Evolutionary conservation across 768 basidiomycete genomes (phyloP).

Genomic region (Crepidotus variabilis): DNA sequence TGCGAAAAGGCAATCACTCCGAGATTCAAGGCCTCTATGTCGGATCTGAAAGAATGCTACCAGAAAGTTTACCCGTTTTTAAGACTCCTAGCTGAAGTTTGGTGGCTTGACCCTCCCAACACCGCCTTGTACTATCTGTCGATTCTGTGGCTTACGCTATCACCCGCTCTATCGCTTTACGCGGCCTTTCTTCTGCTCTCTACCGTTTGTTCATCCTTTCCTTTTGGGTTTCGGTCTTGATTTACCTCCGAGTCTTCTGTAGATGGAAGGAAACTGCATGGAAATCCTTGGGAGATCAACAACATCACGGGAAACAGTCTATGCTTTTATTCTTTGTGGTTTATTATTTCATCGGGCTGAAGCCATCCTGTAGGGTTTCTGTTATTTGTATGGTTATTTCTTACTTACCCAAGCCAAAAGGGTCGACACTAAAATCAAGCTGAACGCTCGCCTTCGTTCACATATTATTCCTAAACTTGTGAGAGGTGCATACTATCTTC

Average conservation of each 20-base stretch:
- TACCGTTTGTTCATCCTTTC: not conserved
- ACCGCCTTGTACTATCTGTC: conserved; percentile 19
- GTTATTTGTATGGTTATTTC: not conserved
- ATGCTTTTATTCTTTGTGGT: not conserved
- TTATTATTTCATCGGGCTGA: conserved; percentile 4
- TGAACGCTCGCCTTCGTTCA: conserved; percentile 28
- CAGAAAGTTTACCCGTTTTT: conserved; percentile 6
- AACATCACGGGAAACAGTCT: not conserved
- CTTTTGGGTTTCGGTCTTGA: not conserved
- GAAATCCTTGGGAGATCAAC: not conserved
- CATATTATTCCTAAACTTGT: conserved; percentile 37
- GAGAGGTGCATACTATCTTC: conserved; percentile 21
- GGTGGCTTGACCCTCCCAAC: not conserved
- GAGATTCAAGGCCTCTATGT: not conserved
- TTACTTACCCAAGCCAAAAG: not conserved
- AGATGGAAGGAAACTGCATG: not conserved
- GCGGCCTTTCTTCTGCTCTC: conserved; percentile 9
- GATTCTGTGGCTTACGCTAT: conserved; percentile 24
- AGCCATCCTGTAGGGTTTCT: conserved; percentile 5
- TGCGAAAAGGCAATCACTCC: conserved; percentile 17
- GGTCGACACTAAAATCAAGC: conserved; percentile 6
- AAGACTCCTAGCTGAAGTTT: conserved; percentile 18
- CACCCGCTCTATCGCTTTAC: conserved; percentile 32
- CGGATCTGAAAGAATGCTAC: not conserved
- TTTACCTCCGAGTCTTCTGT: not conserved